Evolutionary conservation across 257 asterid genomes (phyloP).

Genomic region (Dorcoceras hygrometricum): DNA sequence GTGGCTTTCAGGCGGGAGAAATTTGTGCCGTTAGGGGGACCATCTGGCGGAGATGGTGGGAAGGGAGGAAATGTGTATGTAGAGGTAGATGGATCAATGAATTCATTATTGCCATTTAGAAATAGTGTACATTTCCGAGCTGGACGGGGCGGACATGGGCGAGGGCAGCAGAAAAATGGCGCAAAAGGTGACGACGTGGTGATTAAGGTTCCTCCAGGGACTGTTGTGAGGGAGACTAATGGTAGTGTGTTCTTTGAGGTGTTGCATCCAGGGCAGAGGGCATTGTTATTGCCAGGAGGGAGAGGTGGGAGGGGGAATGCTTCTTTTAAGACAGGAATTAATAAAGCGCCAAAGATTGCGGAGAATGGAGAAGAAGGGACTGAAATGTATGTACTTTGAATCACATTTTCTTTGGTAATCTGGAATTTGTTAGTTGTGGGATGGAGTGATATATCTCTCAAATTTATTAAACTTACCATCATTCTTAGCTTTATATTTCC

Average conservation of each 20-base stretch:
- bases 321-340: conserved; percentile 70
- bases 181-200: conserved; percentile 79
- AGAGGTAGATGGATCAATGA: conserved; percentile 78
- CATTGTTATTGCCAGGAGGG: conserved; percentile 79
- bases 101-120: conserved; percentile 82
- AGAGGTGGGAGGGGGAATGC: conserved; percentile 97
- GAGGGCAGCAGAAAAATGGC: conserved; percentile 71
- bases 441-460: too few species aligned
- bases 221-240: conserved; percentile 67
- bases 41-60: conserved; percentile 97
- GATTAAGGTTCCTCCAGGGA: conserved; percentile 91
- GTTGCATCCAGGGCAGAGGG: conserved; percentile 77
- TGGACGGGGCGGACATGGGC: conserved; percentile 88
- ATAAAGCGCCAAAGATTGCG: conserved; percentile 90
- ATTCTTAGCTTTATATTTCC: too few species aligned
- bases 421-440: too few species aligned
- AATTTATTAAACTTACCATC: too few species aligned
- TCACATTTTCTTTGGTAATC: too few species aligned
- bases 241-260: conserved; percentile 69
- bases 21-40: conserved; percentile 91
- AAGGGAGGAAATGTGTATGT: conserved; percentile 89
- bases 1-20: conserved; percentile 95
- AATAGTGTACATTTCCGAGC: conserved; percentile 76
- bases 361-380: conserved; percentile 93
- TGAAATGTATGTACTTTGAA: conserved; percentile 58